phyloP scores from a whole-genome alignment of 306 rosid genomes.

The Corylus heterophylla region DNA sequence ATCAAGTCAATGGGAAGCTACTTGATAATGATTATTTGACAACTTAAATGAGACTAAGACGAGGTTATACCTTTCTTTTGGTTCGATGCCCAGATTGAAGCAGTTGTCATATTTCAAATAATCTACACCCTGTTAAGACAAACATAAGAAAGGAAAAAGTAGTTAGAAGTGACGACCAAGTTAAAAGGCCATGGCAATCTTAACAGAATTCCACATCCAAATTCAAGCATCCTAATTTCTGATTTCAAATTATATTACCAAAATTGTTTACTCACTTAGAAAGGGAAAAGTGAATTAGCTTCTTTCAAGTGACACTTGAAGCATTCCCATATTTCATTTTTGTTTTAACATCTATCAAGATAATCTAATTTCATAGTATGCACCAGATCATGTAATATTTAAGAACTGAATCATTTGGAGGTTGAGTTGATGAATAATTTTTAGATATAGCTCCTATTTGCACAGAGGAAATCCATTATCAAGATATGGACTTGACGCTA shows the following conservation, averaged over 20 bases:
- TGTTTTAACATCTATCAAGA: not conserved
- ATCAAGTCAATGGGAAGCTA: conserved; percentile 33
- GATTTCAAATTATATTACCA: not conserved
- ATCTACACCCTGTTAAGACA: conserved; percentile 68
- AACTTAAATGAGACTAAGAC: conserved; percentile 29
- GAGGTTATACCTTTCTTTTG: conserved; percentile 63
- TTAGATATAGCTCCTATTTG: not conserved
- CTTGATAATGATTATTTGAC: conserved; percentile 7
- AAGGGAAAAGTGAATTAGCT: not conserved
- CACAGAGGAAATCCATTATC: not conserved
- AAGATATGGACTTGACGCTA: conserved; percentile 1
- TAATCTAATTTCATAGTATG: not conserved
- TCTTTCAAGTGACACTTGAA: not conserved
- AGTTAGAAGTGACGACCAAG: not conserved
- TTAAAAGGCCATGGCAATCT: not conserved
- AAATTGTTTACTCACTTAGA: not conserved
- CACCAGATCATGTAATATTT: not conserved
- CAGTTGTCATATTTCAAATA: conserved; percentile 98
- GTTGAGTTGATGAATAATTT: not conserved
- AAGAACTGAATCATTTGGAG: not conserved
- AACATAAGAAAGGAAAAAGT: conserved; percentile 16
- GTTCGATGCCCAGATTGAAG: conserved; percentile 78
- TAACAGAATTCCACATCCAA: not conserved
- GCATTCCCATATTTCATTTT: not conserved
- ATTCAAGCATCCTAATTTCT: not conserved